These are phyloP conservation scores for Ogataea methylovora DNA, from an alignment of 805 yeast genomes.

Conservation along the genomic window DNA sequence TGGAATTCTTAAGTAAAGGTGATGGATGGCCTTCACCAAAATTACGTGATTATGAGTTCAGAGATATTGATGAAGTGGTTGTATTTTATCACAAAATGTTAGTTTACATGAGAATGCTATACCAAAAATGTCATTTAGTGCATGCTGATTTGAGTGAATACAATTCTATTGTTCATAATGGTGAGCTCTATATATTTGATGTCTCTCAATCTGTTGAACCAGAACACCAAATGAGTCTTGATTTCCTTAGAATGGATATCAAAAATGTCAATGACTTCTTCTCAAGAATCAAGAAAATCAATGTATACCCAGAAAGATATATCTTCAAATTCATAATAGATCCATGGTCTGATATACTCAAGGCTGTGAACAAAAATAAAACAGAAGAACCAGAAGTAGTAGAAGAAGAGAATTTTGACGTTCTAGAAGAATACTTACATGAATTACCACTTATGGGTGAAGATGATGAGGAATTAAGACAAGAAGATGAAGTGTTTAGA, in stretches of 20 bases:
- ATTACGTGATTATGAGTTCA: conserved; percentile 73
- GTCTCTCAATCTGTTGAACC: conserved; percentile 98
- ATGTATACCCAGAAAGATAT: conserved; percentile 72
- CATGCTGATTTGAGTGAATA: conserved; percentile 98
- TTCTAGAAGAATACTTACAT: conserved; percentile 34
- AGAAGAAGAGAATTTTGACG: conserved; percentile 32
- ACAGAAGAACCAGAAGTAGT: conserved; percentile 22
- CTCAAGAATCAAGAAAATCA: conserved; percentile 58
- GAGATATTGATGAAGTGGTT: conserved; percentile 55
- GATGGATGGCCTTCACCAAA: conserved; percentile 89
- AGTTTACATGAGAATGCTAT: conserved; percentile 79
- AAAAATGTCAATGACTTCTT: conserved; percentile 91
- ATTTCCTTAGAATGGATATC: conserved; percentile 94
- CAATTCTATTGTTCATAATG: conserved; percentile 79
- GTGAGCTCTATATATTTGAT: conserved; percentile 78
- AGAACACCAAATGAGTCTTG: conserved; percentile 94
- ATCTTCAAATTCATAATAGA: conserved; percentile 73
- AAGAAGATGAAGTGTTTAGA: conserved; percentile 80
- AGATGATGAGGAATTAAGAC: conserved; percentile 48
- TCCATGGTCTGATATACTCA: conserved; percentile 28
- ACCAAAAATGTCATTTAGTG: conserved; percentile 80
- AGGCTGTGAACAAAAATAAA: conserved; percentile 28
- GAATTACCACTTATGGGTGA: conserved; percentile 52
- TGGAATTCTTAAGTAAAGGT: conserved; percentile 82
- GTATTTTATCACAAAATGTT: conserved; percentile 71